Evolutionary conservation across 2,329 filamentous ascomycete species (phyloP).

Genomic region (Hirsutella minnesotensis): DNA sequence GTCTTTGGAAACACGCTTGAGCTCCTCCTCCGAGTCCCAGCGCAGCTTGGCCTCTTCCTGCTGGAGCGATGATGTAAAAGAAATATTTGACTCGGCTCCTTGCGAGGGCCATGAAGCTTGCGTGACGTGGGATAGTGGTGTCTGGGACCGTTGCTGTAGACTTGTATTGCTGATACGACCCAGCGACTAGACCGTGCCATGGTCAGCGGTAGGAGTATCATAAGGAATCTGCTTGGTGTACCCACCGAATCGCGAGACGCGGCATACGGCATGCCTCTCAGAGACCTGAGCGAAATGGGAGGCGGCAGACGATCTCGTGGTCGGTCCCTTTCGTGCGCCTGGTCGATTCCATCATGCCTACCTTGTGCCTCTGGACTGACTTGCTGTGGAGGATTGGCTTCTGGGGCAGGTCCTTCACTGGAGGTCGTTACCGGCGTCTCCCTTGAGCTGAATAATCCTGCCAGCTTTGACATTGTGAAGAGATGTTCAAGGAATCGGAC

Average conservation of each 20-base stretch:
- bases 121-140: conserved; percentile 17
- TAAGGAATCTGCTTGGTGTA: neutral
- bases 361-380: neutral
- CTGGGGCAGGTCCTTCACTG: too few relatives aligned
- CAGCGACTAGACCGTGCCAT: conserved; percentile 16
- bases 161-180: conserved; percentile 19
- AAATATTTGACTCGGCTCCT: conserved; percentile 19
- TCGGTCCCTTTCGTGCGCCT: neutral
- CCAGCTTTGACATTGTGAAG: too few relatives aligned
- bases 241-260: conserved; percentile 18
- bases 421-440: too few relatives aligned
- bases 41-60: conserved; percentile 27
- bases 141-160: conserved; percentile 18
- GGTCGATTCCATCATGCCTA: neutral
- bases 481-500: too few relatives aligned
- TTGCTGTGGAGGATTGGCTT: too few relatives aligned
- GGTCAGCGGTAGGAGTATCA: neutral
- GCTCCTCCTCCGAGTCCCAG: conserved; percentile 27
- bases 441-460: too few relatives aligned
- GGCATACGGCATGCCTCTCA: conserved; percentile 5
- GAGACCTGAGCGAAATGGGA: conserved; percentile 6
- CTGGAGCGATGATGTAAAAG: conserved; percentile 21
- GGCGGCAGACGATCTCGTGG: neutral
- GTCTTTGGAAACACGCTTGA: conserved; percentile 23
- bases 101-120: conserved; percentile 20